Evolutionary conservation across 1,139 yeast species (phyloP), one percentile per base, ranked within the genome.

Genomic region (Taiozyma onychis): DNA sequence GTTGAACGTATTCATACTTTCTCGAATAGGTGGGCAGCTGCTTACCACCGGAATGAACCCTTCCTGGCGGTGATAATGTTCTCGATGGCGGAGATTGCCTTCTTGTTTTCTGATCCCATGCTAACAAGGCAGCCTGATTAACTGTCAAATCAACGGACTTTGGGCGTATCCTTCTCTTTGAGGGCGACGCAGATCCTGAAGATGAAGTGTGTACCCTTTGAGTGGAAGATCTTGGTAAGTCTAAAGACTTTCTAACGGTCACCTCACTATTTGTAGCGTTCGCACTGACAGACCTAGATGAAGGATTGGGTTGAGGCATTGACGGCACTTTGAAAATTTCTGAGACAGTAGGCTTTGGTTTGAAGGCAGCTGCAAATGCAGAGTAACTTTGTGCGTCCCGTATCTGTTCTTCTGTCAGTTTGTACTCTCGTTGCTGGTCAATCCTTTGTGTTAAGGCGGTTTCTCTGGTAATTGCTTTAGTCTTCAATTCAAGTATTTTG

Each of bases 81-180:
- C 56, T 52, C 9, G 56, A 41, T 11, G 56, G 52, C 7, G 53
- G 52, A 22, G 59, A 42, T 5, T 44, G 47, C 21, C 47, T 50
- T n/a, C 53, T 51, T 6, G 57, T 53, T 24, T 54, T 52, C 14
- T 56, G 58, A 43, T 58, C 61, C 66, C 66, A 63, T 3, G 66
- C 66, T 11, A 62, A 43, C 13, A 58, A 34, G 1, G 67, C 67
- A 18, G 67, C 67, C 45, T 57, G 56, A 28, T 56, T 59, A 13
- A 63, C 57, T 13, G 61, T 51, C 4, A 57, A 22, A 16, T 60
- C 64, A 24, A 57, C 54, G 2, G 63, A 60, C 44, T 57, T 59
- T 9, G 62, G 61, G 27, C 62, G 55, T 30, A 57, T 54, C 18
- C 21, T 48, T 48, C 54, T 50, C 6, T 44, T 30, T 14, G 45